A percentile compares a stretch with the other conserved stretches of the same genome.
Evolutionary conservation across 2,329 filamentous ascomycete species (phyloP).

Genomic region (Apiospora aurea): DNA sequence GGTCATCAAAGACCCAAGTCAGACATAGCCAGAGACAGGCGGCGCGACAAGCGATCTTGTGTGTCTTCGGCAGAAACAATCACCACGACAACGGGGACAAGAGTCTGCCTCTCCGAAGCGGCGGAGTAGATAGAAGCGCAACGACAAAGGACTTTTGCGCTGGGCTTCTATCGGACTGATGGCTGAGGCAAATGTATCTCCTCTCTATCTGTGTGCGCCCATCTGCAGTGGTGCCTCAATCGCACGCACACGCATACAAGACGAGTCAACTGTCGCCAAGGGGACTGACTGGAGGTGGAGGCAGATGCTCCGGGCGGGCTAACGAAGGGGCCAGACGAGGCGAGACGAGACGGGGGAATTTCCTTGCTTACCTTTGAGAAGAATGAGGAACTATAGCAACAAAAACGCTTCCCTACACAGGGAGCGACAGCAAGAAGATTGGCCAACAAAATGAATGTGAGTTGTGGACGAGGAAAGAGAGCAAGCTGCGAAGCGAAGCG

Average conservation of each 20-base stretch:
- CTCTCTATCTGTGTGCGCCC: not conserved
- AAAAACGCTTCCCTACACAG: constrained; percentile 26
- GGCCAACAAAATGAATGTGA: constrained; percentile 49
- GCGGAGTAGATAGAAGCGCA: not conserved
- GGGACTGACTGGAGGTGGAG: constrained; percentile 22
- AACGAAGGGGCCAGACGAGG: constrained; percentile 10
- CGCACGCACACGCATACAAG: constrained; percentile 28
- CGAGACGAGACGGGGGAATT: constrained; percentile 13
- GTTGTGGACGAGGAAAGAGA: constrained; percentile 48
- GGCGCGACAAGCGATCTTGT: not conserved
- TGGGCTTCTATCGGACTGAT: not conserved
- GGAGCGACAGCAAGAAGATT: constrained; percentile 39
- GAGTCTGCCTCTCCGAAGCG: not conserved
- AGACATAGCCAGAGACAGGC: not conserved
- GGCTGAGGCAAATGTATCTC: not conserved
- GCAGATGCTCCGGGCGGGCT: constrained; percentile 18
- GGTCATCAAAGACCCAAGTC: constrained; percentile 5
- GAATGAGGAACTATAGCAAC: constrained; percentile 46
- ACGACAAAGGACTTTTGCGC: constrained; percentile 1
- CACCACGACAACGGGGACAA: constrained; percentile 11
- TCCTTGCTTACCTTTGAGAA: constrained; percentile 43
- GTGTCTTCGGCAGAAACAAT: constrained; percentile 17
- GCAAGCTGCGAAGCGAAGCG: constrained; percentile 42
- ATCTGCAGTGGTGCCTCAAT: constrained; percentile 12
- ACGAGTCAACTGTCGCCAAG: constrained; percentile 27